A percentile compares a stretch with the other conserved stretches of the same genome.
These are phyloP conservation scores for Pochonia chlamydosporia DNA, from an alignment of 2,329 filamentous ascomycete species.

Conservation along the genomic window DNA sequence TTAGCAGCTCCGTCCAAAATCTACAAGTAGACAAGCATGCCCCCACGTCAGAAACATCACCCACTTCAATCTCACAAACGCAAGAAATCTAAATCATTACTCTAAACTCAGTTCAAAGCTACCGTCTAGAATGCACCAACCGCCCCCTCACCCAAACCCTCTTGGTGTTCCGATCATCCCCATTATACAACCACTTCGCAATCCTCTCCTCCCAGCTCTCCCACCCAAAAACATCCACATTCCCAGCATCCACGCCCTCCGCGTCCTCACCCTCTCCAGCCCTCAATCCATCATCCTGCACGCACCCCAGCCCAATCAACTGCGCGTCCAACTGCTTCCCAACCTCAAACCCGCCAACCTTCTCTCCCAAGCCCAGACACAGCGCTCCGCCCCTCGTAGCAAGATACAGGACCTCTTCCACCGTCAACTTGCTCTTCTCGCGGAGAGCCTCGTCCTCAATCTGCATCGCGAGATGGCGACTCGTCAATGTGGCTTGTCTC, in stretches of 20 bases:
- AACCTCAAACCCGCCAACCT: constrained; percentile 74
- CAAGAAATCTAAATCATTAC: too few relatives aligned
- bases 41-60: too few relatives aligned
- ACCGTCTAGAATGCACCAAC: constrained; percentile 61
- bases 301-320: constrained; percentile 59
- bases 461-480: constrained; percentile 61
- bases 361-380: constrained; percentile 67
- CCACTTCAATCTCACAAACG: too few relatives aligned
- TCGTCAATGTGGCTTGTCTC: constrained; percentile 73
- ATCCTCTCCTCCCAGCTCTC: constrained; percentile 82
- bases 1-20: too few relatives aligned
- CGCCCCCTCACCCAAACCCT: constrained; percentile 85
- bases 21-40: too few relatives aligned
- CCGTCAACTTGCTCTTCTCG: constrained; percentile 62
- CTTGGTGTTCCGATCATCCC: constrained; percentile 85
- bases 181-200: constrained; percentile 91
- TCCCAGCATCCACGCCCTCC: constrained; percentile 42
- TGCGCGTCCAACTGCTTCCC: constrained; percentile 92
- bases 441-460: constrained; percentile 24
- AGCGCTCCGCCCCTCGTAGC: constrained; percentile 83
- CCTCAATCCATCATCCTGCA: constrained; percentile 29
- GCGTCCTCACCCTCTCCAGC: constrained; percentile 16
- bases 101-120: not conserved
- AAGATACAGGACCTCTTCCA: constrained; percentile 81
- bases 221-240: constrained; percentile 86